Base-by-base conservation (phyloP, 768 basidiomycete genomes). In the Lactarius sp. region DNA sequence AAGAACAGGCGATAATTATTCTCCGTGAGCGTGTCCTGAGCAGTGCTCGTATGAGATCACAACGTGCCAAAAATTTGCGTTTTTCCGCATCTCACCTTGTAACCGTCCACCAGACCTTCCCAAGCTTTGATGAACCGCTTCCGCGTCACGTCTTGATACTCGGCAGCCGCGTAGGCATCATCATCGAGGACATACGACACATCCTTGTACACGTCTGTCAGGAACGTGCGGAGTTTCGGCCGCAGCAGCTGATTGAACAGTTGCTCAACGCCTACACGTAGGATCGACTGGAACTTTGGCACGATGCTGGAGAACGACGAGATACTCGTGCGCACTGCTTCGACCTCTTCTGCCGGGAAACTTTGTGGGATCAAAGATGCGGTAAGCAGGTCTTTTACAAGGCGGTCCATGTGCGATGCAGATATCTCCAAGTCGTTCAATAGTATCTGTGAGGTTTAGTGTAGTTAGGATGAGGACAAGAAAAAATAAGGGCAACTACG, bases 381-480 rank as follows among this genome's bases (percentile, higher is more conserved):
- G 7, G 76, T 77, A 18, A 77, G 70, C 8, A 93, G 69, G 66
- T 94, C 92, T 59, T 81, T 83, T 6, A 85, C 75, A 22, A 99
- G 78, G 52, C 90, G 85, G 57, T 95, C 92, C 73, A 95, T 83
- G 75, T 99, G 94, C 6, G 85, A 88, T 3, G 86, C 86, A 2
- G 95, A 98, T 18, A 94, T 74, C 72, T 98, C 94, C n/a, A 99
- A 79, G 73, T 99, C 94, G 72, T 99, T 99, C 56, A 98, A 78
- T 51, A 90, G 81, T 41, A 87, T 87, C 96, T 98, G 71, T 22
- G 13, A 22, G 12, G n/a, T 46, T 52, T 57, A 36, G 46, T 31
- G 46, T 59, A 42, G 34, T 6, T 16, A 41, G 41, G 64, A 41
- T 44, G 2, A 22, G 14, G 22, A 18, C 27, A 16, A 5, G 27